Evolutionary conservation across 257 asterid genomes (phyloP), one percentile per base, ranked within the genome.

Genomic region (Solanum bulbocastanum): DNA sequence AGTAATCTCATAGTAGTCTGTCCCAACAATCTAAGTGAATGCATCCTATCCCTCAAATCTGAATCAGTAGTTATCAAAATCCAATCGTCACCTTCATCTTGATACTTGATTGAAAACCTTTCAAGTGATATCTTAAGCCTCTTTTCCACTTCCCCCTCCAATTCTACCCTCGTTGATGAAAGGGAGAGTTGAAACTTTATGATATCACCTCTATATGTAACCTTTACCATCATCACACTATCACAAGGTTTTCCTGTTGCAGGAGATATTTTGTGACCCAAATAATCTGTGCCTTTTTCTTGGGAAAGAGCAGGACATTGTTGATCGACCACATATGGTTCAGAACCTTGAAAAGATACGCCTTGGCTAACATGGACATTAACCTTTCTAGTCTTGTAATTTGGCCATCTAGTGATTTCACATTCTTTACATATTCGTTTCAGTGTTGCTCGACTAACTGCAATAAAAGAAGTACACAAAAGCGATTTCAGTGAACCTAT

Each of bases 91-190:
- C 27, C 88, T 60, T 62, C 88, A 83, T 83, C 89, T 75, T 49
- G 68, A 82, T 86, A 82, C 58, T 90, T 86, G 40, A 87, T 75
- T 66, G 78, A 52, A 62, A 81, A 85, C 36, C 71, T 60, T 4
- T 13, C n/a, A 71, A 30, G 39, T 3, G 30, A 14, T 39, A 90
- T 39, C 20, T 90, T 90, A 52, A 90, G 44, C 76, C 90, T 74
- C 86, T 82, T 83, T 49, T 49, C 87, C 42, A 88, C 88, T 88
- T 88, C 89, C 71, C 37, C 42, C 32, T 85, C 85, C 62, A 90
- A 52, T 30, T 88, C 71, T 32, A 36, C 36, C 60, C 60, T 86
- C 33, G 58, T 30, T 52, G 46, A 46, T 72, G 84, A 85, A 79
- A 49, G 83, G 32, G 89, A 56, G 35, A 88, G 87, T 35, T 56